These are phyloP conservation scores for Globisporangium barbulae DNA, from an alignment of 352 stramenopile genomes.

Conservation along the genomic window DNA sequence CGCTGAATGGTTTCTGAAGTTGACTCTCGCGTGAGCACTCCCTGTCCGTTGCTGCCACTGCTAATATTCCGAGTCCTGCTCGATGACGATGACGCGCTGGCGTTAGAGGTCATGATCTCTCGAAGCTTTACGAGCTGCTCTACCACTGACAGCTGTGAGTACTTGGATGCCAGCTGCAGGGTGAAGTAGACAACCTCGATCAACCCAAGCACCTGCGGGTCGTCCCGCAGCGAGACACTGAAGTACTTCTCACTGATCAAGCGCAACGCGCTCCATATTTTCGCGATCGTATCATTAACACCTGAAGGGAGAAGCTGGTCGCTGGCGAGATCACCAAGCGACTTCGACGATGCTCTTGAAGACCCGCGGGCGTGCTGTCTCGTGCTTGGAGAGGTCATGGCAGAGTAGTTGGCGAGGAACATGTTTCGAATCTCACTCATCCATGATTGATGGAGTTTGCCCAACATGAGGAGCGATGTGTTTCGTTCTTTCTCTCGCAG, in stretches of 20 bases:
- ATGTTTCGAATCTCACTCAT: constrained; percentile 45
- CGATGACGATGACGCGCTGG: constrained; percentile 17
- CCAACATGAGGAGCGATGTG: constrained; percentile 42
- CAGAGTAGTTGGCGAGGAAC: constrained; percentile 33
- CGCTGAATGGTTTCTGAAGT: constrained; percentile 7
- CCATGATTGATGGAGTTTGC: constrained; percentile 63
- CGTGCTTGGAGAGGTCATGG: background rate
- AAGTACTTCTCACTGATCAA: constrained; percentile 67
- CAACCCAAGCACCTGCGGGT: constrained; percentile 19
- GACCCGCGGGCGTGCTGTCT: background rate
- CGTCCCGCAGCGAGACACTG: constrained; percentile 42
- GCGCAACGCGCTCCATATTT: constrained; percentile 27
- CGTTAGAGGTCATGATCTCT: constrained; percentile 25
- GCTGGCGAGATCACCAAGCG: background rate
- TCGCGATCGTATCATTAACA: constrained; percentile 21
- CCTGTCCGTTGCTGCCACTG: background rate
- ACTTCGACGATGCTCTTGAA: background rate
- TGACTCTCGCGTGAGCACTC: background rate
- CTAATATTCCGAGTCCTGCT: background rate
- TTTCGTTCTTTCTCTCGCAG: constrained; percentile 8
- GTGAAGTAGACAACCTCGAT: constrained; percentile 44
- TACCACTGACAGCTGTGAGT: constrained; percentile 6
- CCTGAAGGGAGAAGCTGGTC: background rate
- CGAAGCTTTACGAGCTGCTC: constrained; percentile 12
- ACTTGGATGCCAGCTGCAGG: constrained; percentile 25